These are phyloP conservation scores for Ganoderma multipileum DNA, from an alignment of 1,284 basidiomycete genomes.

Conservation along the genomic window DNA sequence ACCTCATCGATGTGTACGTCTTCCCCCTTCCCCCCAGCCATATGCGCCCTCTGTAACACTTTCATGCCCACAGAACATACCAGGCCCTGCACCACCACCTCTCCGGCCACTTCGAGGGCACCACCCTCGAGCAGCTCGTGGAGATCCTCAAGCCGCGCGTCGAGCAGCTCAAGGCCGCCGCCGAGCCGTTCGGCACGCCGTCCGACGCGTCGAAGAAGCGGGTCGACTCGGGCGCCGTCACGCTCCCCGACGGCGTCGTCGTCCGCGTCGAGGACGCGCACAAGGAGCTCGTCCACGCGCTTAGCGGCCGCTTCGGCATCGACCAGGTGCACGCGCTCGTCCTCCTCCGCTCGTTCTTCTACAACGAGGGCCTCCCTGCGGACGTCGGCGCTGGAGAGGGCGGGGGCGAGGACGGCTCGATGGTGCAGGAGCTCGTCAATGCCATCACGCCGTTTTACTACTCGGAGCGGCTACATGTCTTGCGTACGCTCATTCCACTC, in stretches of 20 bases:
- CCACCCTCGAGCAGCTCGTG: conserved; percentile 60
- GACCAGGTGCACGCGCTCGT: conserved; percentile 79
- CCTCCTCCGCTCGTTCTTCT: conserved; percentile 78
- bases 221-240: conserved; percentile 69
- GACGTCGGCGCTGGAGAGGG: conserved; percentile 49
- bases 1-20: conserved; percentile 63
- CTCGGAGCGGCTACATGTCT: conserved; percentile 74
- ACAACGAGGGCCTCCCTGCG: conserved; percentile 75
- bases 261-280: conserved; percentile 69
- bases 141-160: conserved; percentile 65
- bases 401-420: conserved; percentile 38
- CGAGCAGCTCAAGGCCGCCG: conserved; percentile 59
- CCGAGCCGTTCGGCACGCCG: conserved; percentile 71
- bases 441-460: conserved; percentile 84
- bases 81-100: conserved; percentile 68
- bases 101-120: conserved; percentile 62
- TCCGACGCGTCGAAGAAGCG: conserved; percentile 69
- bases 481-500: conserved; percentile 70
- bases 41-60: not conserved
- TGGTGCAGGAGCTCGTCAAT: conserved; percentile 68
- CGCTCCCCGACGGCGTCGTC: conserved; percentile 66
- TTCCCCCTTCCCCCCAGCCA: not conserved
- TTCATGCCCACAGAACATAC: conserved; percentile 58
- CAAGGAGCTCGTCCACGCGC: conserved; percentile 71
- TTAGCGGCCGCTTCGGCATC: conserved; percentile 75